Evolutionary conservation across 371 early-diverging fungal species (phyloP), one percentile per base, ranked within the genome.

Genomic region (Conidiobolus coronatus): DNA sequence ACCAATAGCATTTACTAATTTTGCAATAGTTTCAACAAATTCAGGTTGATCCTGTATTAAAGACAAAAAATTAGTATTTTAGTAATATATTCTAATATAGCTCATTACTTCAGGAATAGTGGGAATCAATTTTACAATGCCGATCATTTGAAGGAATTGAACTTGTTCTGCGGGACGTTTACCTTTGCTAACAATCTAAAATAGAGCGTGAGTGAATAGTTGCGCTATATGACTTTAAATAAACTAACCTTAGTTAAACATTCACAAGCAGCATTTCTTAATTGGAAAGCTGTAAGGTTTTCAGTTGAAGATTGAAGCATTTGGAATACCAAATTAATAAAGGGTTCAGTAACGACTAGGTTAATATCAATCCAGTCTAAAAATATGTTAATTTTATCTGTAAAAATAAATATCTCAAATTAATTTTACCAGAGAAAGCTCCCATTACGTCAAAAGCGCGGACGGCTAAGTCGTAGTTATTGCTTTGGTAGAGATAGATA

Each of bases 321-420:
- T 43, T 72, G 74, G 57, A 79, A 83, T 42, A 94, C 62, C 2
- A 75, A 62, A 2, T 64, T 61, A 55, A 91, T 77, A 43, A 89
- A 86, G 36, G 70, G 67, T 50, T 83, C 77, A 55, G 81, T 81
- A 42, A 84, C 83, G 36, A 94, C 73, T 21, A 91, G 70, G 9
- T 76, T 75, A 48, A 92, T 89, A 59, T 92, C 92, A 57, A 91
- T 84, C 95, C 95, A 94, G 11, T 82, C 75, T 64, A 44, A 18
- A 34, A 15, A 37, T 44, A 43, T 18, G 40, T n/a, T n/a, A n/a
- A n/a, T n/a, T n/a, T n/a, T n/a, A n/a, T n/a, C 4, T 12, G 24
- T 12, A 19, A 50, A 24, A 24, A 21, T 29, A 37, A 42, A 29
- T 29, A 29, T 17, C n/a, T n/a, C n/a, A n/a, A n/a, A n/a, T n/a